A percentile compares a stretch with the other conserved stretches of the same genome.
phyloP scores from a whole-genome alignment of 331 rosid genomes.

The Rosa hybrid region DNA sequence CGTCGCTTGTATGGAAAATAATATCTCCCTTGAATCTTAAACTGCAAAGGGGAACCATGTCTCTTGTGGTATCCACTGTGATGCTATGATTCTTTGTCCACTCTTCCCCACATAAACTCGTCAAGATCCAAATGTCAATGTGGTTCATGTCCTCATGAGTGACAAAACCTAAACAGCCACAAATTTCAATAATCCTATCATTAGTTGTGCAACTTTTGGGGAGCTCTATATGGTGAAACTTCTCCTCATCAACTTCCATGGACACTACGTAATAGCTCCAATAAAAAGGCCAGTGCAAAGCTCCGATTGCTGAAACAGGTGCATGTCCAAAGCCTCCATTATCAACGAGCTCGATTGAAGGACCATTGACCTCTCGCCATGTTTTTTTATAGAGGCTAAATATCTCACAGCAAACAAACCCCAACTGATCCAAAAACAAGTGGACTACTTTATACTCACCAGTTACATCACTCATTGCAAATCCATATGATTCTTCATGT shows the following conservation, averaged over 20 bases:
- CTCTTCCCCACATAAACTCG: constrained; percentile 30
- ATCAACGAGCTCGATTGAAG: constrained; percentile 32
- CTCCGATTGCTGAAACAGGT: constrained; percentile 46
- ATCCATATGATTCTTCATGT: constrained; percentile 41
- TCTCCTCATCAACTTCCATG: constrained; percentile 36
- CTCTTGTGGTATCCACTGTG: constrained; percentile 27
- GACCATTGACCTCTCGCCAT: constrained; percentile 53
- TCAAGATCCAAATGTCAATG: constrained; percentile 50
- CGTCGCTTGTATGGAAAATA: constrained; percentile 38
- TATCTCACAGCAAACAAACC: constrained; percentile 42
- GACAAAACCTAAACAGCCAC: constrained; percentile 26
- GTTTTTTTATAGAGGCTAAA: constrained; percentile 27
- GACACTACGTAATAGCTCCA: constrained; percentile 37
- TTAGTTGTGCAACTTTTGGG: constrained; percentile 31
- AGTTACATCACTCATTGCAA: constrained; percentile 21
- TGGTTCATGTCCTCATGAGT: constrained; percentile 29
- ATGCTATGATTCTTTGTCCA: constrained; percentile 52
- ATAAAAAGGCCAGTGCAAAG: constrained; percentile 52
- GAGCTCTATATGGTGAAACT: constrained; percentile 36
- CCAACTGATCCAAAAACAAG: constrained; percentile 39
- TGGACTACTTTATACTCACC: constrained; percentile 47
- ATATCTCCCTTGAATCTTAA: constrained; percentile 43
- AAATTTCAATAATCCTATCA: constrained; percentile 40
- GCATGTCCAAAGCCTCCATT: constrained; percentile 32
- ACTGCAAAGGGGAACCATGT: constrained; percentile 44